These are phyloP conservation scores for Rhizopogon sp. DNA, from an alignment of 768 basidiomycete species.

Conservation along the genomic window DNA sequence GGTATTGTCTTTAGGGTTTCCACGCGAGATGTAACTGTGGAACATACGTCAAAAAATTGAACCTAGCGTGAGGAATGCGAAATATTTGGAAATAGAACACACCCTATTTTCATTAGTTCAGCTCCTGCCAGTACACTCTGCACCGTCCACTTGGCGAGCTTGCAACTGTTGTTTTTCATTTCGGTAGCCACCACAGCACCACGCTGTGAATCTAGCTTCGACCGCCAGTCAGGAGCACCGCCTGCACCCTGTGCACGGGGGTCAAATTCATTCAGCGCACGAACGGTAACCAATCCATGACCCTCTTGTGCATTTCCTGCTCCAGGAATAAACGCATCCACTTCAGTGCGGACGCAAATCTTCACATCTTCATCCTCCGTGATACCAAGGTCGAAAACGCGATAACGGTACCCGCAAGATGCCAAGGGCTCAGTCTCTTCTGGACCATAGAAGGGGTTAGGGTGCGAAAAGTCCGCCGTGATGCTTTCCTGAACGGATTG, in stretches of 20 bases:
- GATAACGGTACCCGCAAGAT: slow-evolving; percentile 94
- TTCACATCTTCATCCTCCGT: slow-evolving; percentile 88
- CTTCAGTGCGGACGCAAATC: slow-evolving; percentile 92
- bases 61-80: slow-evolving; percentile 7
- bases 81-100: slow-evolving; percentile 23
- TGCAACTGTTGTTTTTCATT: slow-evolving; percentile 99
- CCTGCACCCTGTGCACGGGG: slow-evolving; percentile 84
- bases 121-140: slow-evolving; percentile 94
- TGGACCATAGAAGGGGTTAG: slow-evolving; percentile 94
- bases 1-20: slow-evolving; percentile 88
- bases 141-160: slow-evolving; percentile 95
- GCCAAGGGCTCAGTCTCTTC: slow-evolving; percentile 95
- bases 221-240: slow-evolving; percentile 97
- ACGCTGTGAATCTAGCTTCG: slow-evolving; percentile 93
- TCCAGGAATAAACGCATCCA: slow-evolving; percentile 78
- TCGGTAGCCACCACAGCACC: slow-evolving; percentile 98
- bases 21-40: slow-evolving; percentile 88
- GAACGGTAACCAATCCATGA: slow-evolving; percentile 82
- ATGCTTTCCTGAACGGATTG: slow-evolving; percentile 82
- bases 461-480: slow-evolving; percentile 70
- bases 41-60: slow-evolving; percentile 1
- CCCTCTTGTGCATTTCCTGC: slow-evolving; percentile 60
- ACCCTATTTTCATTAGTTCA: slow-evolving; percentile 97
- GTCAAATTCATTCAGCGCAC: slow-evolving; percentile 97
- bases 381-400: slow-evolving; percentile 88